A percentile compares a stretch with the other conserved stretches of the same genome.
Conservation (phyloP, 2,329 filamentous ascomycete species). For the Didymella glomerata region DNA sequence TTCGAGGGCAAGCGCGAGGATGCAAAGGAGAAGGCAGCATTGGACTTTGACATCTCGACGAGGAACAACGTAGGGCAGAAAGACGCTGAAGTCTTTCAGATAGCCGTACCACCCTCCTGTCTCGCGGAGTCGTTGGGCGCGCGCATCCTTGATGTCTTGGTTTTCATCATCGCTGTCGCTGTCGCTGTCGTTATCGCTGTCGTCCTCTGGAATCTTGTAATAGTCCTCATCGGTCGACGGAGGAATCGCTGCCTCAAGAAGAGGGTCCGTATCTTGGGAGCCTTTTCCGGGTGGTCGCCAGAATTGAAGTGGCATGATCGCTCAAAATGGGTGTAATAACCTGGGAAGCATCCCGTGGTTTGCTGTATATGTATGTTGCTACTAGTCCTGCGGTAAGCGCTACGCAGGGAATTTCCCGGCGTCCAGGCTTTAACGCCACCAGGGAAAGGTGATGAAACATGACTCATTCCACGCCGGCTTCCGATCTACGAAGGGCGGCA, state of each 20-base stretch:
- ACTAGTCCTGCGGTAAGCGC: background rate
- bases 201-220: background rate
- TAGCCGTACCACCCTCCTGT: slow-evolving; percentile 80
- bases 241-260: slow-evolving; percentile 21
- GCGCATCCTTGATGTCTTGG: slow-evolving; percentile 47
- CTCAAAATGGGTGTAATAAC: background rate
- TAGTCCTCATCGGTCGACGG: background rate
- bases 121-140: slow-evolving; percentile 69
- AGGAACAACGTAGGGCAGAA: slow-evolving; percentile 82
- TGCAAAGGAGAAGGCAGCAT: slow-evolving; percentile 70
- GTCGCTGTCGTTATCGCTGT: background rate
- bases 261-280: slow-evolving; percentile 19
- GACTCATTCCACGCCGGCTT: background rate
- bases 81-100: slow-evolving; percentile 73
- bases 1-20: slow-evolving; percentile 69
- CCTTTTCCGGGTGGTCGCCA: slow-evolving; percentile 19
- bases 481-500: background rate
- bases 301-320: slow-evolving; percentile 17
- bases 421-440: background rate
- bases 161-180: slow-evolving; percentile 12
- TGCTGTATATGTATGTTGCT: background rate
- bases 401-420: background rate
- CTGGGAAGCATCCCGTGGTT: background rate
- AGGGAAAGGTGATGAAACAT: background rate
- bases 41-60: slow-evolving; percentile 70